These are phyloP conservation scores for Artemisia tridentata DNA, from an alignment of 129 eudicot genomes.

Conservation along the genomic window DNA sequence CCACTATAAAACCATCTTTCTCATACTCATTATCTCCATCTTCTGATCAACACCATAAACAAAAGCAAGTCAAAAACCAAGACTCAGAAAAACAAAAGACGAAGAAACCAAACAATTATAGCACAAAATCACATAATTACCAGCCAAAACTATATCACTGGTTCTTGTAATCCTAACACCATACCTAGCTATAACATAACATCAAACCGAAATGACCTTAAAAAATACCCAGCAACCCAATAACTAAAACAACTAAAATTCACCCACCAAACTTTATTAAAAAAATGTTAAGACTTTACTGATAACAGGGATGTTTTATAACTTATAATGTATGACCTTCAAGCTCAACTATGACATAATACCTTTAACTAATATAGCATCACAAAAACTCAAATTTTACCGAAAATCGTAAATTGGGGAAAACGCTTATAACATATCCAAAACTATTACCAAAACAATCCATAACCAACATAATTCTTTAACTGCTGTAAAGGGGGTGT, in stretches of 20 bases:
- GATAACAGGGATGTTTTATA: no score
- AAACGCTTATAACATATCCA: not conserved
- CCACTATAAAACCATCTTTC: slow-evolving; percentile 90
- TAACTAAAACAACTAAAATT: not conserved
- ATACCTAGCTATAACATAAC: not conserved
- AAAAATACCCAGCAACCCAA: not conserved
- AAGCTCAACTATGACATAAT: no score
- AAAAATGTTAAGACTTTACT: not conserved
- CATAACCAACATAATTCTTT: no score
- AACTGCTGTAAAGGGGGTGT: no score
- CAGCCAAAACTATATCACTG: not conserved
- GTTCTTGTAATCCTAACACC: not conserved
- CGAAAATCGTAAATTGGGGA: slow-evolving; percentile 6
- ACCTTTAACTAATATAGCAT: no score
- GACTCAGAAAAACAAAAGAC: not conserved
- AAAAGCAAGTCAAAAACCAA: slow-evolving; percentile 2
- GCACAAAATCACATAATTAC: no score
- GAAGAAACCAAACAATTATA: no score
- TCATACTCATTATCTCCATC: slow-evolving; percentile 91
- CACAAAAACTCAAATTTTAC: no score
- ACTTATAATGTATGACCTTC: no score
- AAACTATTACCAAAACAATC: no score
- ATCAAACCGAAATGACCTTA: slow-evolving; percentile 5
- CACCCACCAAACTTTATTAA: not conserved
- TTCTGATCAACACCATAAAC: slow-evolving; percentile 42